Conservation (phyloP, 495 filamentous ascomycete genomes). For the Penicillium turbatum region DNA sequence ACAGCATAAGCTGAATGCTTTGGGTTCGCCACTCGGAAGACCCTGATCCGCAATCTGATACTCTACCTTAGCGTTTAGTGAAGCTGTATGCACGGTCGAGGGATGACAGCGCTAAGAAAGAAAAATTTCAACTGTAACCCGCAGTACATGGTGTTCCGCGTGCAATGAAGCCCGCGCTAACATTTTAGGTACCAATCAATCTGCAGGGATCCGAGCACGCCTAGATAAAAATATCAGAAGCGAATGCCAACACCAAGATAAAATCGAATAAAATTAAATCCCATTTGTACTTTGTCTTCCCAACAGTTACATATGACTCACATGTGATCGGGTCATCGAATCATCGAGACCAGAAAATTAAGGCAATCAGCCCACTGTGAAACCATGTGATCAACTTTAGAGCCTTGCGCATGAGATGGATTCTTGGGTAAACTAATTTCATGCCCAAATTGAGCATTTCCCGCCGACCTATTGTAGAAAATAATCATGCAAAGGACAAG, state of each 20-base stretch:
- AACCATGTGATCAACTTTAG: slow-evolving; percentile 1
- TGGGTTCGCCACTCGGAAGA: slow-evolving; percentile 1
- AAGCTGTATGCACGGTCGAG: slow-evolving; percentile 4
- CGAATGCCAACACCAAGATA: too few relatives aligned
- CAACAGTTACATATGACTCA: not conserved
- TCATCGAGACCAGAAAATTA: not conserved
- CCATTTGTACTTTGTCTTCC: not conserved
- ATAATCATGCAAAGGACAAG: not conserved
- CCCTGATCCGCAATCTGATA: slow-evolving; percentile 7
- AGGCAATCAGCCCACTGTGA: slow-evolving; percentile 1
- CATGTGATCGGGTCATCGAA: slow-evolving; percentile 2
- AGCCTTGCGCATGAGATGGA: not conserved
- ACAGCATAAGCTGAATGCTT: not conserved
- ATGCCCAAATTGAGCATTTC: not conserved
- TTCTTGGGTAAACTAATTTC: not conserved
- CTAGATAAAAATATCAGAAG: not conserved
- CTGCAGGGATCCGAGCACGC: not conserved
- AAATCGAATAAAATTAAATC: too few relatives aligned
- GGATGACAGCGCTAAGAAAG: not conserved
- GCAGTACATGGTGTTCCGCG: not conserved
- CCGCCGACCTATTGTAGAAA: not conserved
- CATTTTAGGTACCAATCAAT: not conserved
- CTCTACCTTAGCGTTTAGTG: not conserved
- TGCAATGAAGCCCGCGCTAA: not conserved
- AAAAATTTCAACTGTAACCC: not conserved